A percentile compares a stretch with the other conserved stretches of the same genome.
Conservation (phyloP, 257 asterid species). For the Anisodus tanguticus region DNA sequence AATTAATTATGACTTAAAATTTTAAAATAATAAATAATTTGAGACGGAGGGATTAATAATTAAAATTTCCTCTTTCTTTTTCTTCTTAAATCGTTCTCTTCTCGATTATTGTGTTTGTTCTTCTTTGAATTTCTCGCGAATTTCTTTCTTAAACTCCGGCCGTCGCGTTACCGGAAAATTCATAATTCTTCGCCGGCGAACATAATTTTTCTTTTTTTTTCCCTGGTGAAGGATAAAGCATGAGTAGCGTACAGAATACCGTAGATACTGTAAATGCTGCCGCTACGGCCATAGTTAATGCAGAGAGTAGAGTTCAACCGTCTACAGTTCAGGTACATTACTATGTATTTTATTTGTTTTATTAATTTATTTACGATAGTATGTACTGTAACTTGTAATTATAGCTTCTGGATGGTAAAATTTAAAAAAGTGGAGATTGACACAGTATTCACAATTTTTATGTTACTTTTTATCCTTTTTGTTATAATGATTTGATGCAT, state of each 20-base stretch:
- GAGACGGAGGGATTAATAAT: neutral
- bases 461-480: neutral
- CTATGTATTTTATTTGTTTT: neutral
- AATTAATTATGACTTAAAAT: no score
- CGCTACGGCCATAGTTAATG: constrained; percentile 86
- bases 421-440: no score
- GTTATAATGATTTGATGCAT: constrained; percentile 9
- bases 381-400: neutral
- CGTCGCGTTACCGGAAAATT: constrained; percentile 38
- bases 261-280: constrained; percentile 97
- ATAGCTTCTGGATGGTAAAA: neutral
- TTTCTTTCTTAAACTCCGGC: constrained; percentile 57
- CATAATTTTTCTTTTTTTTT: neutral
- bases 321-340: constrained; percentile 67
- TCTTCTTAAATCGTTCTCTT: constrained; percentile 53
- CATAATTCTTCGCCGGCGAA: constrained; percentile 9
- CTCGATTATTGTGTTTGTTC: constrained; percentile 57
- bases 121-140: constrained; percentile 66
- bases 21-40: no score
- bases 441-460: neutral
- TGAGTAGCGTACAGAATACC: constrained; percentile 79
- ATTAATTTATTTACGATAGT: neutral
- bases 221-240: constrained; percentile 36
- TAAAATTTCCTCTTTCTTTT: neutral
- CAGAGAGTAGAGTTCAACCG: constrained; percentile 91